These are phyloP conservation scores for Gymnopilus junonius DNA, from an alignment of 768 basidiomycete genomes.

Conservation along the genomic window DNA sequence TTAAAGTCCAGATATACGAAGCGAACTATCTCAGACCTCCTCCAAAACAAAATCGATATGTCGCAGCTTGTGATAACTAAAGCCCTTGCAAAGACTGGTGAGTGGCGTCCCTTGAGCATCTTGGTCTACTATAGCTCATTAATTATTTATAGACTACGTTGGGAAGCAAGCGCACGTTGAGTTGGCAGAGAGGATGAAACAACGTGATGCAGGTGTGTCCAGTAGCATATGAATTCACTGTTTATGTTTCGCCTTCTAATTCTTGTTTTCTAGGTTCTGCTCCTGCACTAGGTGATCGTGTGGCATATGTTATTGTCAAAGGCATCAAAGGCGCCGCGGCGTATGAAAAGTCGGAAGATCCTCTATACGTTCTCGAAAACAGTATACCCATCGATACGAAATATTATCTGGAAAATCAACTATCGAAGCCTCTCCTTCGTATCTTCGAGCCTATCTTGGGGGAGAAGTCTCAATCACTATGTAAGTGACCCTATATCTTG, in stretches of 20 bases:
- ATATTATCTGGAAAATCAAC: conserved; percentile 97
- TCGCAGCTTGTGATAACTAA: conserved; percentile 99
- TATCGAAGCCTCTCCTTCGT: conserved; percentile 94
- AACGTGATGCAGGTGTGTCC: conserved; percentile 89
- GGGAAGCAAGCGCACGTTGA: conserved; percentile 98
- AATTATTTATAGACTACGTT: conserved; percentile 68
- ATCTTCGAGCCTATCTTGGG: conserved; percentile 99
- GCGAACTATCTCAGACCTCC: conserved; percentile 87
- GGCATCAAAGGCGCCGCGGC: conserved; percentile 96
- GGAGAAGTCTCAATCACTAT: conserved; percentile 82
- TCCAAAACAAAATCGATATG: conserved; percentile 98
- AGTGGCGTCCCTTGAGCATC: conserved; percentile 18
- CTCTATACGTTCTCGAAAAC: conserved; percentile 95
- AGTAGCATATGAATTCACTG: background rate
- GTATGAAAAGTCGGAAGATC: conserved; percentile 98
- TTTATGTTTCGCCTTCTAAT: background rate
- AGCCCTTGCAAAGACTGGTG: conserved; percentile 87
- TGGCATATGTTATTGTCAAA: conserved; percentile 98
- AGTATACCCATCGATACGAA: conserved; percentile 98
- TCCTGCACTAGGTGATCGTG: conserved; percentile 96
- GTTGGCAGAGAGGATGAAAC: conserved; percentile 93
- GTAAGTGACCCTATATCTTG: conserved; percentile 42
- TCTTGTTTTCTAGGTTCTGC: conserved; percentile 71
- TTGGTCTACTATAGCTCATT: background rate
- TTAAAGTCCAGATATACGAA: conserved; percentile 77